Evolutionary conservation across 495 filamentous ascomycete genomes (phyloP), one percentile per base, ranked within the genome.

Genomic region (Pyrenula massariospora): DNA sequence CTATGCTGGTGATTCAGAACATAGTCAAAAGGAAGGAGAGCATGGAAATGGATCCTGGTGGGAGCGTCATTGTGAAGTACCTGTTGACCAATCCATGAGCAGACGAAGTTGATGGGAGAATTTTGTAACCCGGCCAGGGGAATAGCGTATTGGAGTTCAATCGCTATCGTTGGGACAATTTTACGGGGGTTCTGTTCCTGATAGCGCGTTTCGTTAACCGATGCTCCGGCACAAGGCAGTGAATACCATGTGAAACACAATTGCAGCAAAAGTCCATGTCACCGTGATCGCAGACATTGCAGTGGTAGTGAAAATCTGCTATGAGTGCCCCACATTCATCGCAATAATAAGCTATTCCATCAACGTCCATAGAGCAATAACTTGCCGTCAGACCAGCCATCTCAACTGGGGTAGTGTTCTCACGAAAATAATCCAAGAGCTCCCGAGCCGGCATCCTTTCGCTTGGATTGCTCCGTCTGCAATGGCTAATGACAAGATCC

Each of bases 261-360:
- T 8, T 24, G n/a, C 10, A 19, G 50, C 54, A 59, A 51, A 59
- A 25, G 42, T 59, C 54, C 20, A 50, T 57, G 24, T 59, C 53
- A 10, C 31, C 54, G 20, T 58, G 54, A 22, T 54, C 22, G 52
- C 56, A 58, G 36, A 54, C 24, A 48, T 59, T 25, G 54, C 57
- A 59, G 47, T 59, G 54, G 24, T 59, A 51, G 36, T 56, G 49
- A 12, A 51, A n/a, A 11, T 50, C 54, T 12, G 25, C 50, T 22
- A 48, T 57, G 12, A 48, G 23, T 31, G 31, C 54, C 10, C 57
- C 54, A 42, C 57, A 59, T 57, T 59, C 57, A 36, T 57, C 54
- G 54, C 57, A 59, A 31, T 8, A 21, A 25, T 3, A 59, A 49
- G 54, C 23, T 22, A 24, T 48, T 22, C 25, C 24, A 31, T 25